These are phyloP conservation scores for Penicillium sp. DNA, from an alignment of 2,329 filamentous ascomycete species.

Conservation along the genomic window DNA sequence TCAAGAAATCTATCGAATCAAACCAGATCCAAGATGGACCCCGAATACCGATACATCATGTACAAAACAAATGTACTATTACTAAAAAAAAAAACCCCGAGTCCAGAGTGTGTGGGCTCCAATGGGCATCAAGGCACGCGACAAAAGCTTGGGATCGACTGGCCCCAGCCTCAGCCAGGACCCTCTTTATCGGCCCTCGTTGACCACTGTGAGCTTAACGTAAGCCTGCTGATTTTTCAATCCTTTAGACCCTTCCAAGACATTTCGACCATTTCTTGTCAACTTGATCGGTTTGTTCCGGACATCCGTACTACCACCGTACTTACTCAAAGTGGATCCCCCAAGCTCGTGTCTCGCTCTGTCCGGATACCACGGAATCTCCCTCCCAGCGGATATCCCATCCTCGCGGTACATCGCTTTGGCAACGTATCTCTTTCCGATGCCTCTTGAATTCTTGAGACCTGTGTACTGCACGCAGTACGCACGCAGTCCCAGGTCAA, in stretches of 20 bases:
- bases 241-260: neutral
- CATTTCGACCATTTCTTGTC: neutral
- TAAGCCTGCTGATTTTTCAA: too few species aligned
- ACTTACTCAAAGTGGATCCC: neutral
- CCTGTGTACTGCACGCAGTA: neutral
- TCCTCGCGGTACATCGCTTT: neutral
- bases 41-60: neutral
- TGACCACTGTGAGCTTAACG: neutral
- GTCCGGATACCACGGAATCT: neutral
- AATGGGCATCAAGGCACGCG: constrained; percentile 9
- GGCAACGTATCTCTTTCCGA: neutral
- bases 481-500: neutral
- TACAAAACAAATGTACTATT: neutral
- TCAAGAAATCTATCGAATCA: neutral
- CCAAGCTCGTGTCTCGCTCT: neutral
- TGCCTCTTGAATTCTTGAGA: neutral
- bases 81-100: neutral
- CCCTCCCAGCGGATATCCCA: neutral
- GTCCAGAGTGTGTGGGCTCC: neutral
- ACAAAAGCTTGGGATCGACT: constrained; percentile 4
- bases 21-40: neutral
- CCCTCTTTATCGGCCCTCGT: neutral
- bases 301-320: neutral
- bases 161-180: neutral
- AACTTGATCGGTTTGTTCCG: neutral